These are phyloP conservation scores for Metarhizium album DNA, from an alignment of 2,329 filamentous ascomycete species.

Conservation along the genomic window DNA sequence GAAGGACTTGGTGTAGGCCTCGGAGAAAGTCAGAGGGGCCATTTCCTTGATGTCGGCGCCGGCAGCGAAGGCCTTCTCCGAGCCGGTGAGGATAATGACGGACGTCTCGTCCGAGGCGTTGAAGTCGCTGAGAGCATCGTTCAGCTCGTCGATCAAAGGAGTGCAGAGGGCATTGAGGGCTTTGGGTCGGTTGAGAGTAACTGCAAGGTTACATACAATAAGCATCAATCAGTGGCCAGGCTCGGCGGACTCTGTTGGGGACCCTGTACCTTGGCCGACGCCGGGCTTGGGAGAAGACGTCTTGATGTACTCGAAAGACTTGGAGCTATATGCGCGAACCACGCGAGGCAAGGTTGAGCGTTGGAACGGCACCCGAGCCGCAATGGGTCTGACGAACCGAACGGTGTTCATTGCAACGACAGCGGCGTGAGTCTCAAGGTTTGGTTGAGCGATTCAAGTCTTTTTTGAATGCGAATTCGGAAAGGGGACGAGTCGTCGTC, in stretches of 20 bases:
- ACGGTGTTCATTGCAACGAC: conserved; percentile 37
- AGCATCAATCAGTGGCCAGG: conserved; percentile 3
- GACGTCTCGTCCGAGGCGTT: conserved; percentile 59
- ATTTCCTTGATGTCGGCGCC: conserved; percentile 99
- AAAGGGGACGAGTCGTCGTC: conserved; percentile 1
- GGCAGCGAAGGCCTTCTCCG: conserved; percentile 81
- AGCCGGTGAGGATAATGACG: conserved; percentile 80
- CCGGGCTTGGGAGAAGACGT: conserved; percentile 77
- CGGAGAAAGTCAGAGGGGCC: conserved; percentile 79
- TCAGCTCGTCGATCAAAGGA: conserved; percentile 83
- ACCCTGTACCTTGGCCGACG: conserved; percentile 65
- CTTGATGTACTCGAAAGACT: conserved; percentile 68
- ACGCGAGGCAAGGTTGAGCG: conserved; percentile 45
- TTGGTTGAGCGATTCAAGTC: neutral
- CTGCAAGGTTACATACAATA: conserved; percentile 33
- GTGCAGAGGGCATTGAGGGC: conserved; percentile 90
- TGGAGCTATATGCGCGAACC: conserved; percentile 41
- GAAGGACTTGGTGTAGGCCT: conserved; percentile 82
- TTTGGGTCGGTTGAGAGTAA: conserved; percentile 89
- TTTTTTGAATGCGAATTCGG: neutral
- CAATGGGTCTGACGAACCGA: conserved; percentile 49
- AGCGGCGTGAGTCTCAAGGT: neutral
- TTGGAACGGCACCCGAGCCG: conserved; percentile 36
- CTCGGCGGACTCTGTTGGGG: neutral
- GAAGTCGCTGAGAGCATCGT: conserved; percentile 61